Conservation (phyloP, 2,329 filamentous ascomycete species). For the Fonsecaea multimorphosa region DNA sequence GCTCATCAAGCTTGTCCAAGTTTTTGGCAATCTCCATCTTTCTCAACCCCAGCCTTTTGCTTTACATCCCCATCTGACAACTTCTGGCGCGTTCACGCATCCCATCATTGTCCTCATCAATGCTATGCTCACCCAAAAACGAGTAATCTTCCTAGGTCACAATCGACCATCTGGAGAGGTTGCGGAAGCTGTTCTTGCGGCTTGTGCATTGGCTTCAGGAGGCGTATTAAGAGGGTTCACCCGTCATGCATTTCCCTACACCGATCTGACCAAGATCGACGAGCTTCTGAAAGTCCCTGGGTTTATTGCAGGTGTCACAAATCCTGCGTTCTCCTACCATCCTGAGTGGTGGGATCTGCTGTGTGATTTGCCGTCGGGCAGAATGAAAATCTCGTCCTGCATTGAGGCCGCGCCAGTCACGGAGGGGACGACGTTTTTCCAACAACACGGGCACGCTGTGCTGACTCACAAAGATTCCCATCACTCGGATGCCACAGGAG, state of each 20-base stretch:
- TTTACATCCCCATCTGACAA: conserved; percentile 89
- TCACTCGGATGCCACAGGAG: conserved; percentile 74
- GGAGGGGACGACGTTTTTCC: conserved; percentile 85
- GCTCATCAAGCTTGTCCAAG: conserved; percentile 94
- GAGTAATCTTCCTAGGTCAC: conserved; percentile 93
- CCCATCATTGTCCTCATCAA: conserved; percentile 95
- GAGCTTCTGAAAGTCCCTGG: conserved; percentile 94
- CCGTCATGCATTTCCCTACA: conserved; percentile 95
- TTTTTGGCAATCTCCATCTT: conserved; percentile 83
- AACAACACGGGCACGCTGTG: conserved; percentile 70
- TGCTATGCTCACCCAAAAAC: conserved; percentile 92
- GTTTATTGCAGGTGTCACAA: conserved; percentile 97
- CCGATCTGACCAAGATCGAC: conserved; percentile 96
- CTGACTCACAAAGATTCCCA: conserved; percentile 41
- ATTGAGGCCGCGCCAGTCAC: conserved; percentile 82
- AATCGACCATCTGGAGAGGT: conserved; percentile 95
- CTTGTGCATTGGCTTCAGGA: conserved; percentile 90
- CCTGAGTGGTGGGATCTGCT: conserved; percentile 98
- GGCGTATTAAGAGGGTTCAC: conserved; percentile 93
- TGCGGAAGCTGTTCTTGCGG: conserved; percentile 96
- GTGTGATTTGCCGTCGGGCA: conserved; percentile 88
- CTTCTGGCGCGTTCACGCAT: conserved; percentile 85
- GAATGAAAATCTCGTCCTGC: conserved; percentile 90
- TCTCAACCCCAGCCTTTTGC: conserved; percentile 83
- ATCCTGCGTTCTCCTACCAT: conserved; percentile 92